Base-by-base conservation (phyloP, 805 yeast genomes). In the Cyberlindnera euphorbiiphila region DNA sequence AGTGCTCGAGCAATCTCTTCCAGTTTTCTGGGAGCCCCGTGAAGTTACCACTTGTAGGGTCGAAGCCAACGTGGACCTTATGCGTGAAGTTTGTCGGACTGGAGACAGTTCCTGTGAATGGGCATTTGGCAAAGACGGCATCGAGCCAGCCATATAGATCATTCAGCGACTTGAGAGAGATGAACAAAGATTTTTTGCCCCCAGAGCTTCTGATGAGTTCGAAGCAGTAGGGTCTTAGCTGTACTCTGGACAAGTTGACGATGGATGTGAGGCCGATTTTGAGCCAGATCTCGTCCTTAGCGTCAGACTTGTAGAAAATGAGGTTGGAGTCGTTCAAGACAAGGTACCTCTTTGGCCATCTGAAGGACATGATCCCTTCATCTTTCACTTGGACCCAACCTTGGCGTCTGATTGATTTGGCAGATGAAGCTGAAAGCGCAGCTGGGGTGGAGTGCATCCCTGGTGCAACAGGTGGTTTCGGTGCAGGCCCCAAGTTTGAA, bases 311-410 rank as follows among this genome's bases (percentile, higher is more conserved):
- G 65, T 80, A 85, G 47, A 91, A 76, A 39, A 80, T 82, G 40
- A 91, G 62, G 30, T 81, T 74, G 27, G 83, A 72, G 46, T 88
- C 96, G 49, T 77, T 76, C 33, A 91, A 66, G 6, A 85, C 83
- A 65, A 91, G 66, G 60, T 69, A 91, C 51, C 93, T 75, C 56
- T 88, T 88, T 41, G 89, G 88, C 98, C 98, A 91, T 49, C 95
- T 69, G 58, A 89, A 88, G 6, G 88, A 76, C 46, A 86, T 75
- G 45, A 91, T 66, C 11, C 97, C 96, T 51, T 91, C 97, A 51
- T 91, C 98, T 59, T 86, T 89, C 42, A 87, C 79, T 37, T 85
- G 84, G 16, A 87, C 89, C 95, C 96, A 89, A 0, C 97, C 96
- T 41, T 76, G 71, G 41, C 74, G 50, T 45, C 58, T 50, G 4